These are phyloP conservation scores for Aspergillus piperis DNA, from an alignment of 2,329 filamentous ascomycete genomes.

Conservation along the genomic window DNA sequence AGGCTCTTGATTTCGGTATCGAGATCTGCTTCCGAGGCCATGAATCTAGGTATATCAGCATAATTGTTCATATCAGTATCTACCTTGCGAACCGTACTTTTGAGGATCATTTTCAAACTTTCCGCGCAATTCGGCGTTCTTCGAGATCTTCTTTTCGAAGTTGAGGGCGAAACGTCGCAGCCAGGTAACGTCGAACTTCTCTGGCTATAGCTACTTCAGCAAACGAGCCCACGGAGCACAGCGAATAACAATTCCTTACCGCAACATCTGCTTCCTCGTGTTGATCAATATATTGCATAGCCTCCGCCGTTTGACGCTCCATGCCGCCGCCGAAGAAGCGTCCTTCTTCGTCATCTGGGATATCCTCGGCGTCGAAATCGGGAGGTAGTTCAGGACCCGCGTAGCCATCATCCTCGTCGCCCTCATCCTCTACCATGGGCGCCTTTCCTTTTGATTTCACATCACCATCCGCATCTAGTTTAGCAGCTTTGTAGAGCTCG, in stretches of 20 bases:
- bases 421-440: constrained; percentile 51
- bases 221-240: neutral
- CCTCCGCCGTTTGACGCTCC: constrained; percentile 74
- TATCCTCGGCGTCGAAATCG: constrained; percentile 59
- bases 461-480: constrained; percentile 54
- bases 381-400: constrained; percentile 59
- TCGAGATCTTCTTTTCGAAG: constrained; percentile 88
- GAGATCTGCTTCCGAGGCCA: constrained; percentile 83
- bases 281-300: constrained; percentile 83
- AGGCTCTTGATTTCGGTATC: constrained; percentile 85
- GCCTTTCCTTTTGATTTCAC: constrained; percentile 50
- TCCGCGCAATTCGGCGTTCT: constrained; percentile 85
- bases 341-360: constrained; percentile 81
- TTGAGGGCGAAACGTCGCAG: constrained; percentile 75
- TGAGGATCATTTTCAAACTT: constrained; percentile 78
- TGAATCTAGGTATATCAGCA: constrained; percentile 55
- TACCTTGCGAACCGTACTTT: constrained; percentile 54
- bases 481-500: constrained; percentile 62
- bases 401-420: constrained; percentile 46
- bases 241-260: constrained; percentile 30
- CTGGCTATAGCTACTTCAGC: constrained; percentile 48
- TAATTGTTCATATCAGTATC: neutral
- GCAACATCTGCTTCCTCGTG: constrained; percentile 57
- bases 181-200: constrained; percentile 83
- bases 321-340: constrained; percentile 95